phyloP scores from a whole-genome alignment of 2,329 filamentous ascomycete genomes.

The Nothophaeocryptopus gaeumannii region DNA sequence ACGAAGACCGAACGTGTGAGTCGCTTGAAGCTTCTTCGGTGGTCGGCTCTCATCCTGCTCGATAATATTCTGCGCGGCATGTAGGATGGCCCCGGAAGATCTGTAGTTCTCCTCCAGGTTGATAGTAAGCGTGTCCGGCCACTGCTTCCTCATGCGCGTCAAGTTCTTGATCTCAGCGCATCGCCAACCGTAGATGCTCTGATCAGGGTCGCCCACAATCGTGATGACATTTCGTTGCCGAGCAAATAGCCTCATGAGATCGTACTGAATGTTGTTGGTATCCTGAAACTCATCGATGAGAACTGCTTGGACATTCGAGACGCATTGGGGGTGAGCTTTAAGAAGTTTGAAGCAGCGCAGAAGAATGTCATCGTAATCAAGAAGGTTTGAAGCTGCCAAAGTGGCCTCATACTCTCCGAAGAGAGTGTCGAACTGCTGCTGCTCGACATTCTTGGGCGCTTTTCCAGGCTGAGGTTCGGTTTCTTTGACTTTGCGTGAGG shows the following conservation, averaged over 20 bases:
- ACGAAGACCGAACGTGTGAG: conserved; percentile 73
- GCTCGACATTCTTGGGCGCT: conserved; percentile 50
- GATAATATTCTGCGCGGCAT: conserved; percentile 78
- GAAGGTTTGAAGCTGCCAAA: conserved; percentile 70
- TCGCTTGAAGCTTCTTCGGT: conserved; percentile 73
- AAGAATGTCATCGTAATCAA: conserved; percentile 93
- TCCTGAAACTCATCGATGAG: conserved; percentile 98
- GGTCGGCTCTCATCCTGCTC: conserved; percentile 82
- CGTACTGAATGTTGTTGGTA: conserved; percentile 92
- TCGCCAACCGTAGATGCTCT: conserved; percentile 96
- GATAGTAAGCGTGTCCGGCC: conserved; percentile 74
- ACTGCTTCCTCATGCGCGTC: conserved; percentile 71
- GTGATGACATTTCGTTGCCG: conserved; percentile 73
- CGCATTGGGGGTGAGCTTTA: conserved; percentile 69
- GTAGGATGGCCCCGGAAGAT: conserved; percentile 80
- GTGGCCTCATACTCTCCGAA: conserved; percentile 77
- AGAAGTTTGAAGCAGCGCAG: conserved; percentile 79
- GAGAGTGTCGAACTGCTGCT: conserved; percentile 63
- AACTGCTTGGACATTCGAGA: conserved; percentile 84
- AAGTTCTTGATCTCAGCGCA: conserved; percentile 91
- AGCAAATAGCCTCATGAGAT: conserved; percentile 86
- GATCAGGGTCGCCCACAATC: conserved; percentile 93
- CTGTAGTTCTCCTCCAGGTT: conserved; percentile 92
- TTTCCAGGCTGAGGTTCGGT: conserved; percentile 47
- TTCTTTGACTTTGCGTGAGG: conserved; percentile 58